These are phyloP conservation scores for Tuber microsphaerosporum DNA, from an alignment of 495 filamentous ascomycete genomes.

Conservation along the genomic window DNA sequence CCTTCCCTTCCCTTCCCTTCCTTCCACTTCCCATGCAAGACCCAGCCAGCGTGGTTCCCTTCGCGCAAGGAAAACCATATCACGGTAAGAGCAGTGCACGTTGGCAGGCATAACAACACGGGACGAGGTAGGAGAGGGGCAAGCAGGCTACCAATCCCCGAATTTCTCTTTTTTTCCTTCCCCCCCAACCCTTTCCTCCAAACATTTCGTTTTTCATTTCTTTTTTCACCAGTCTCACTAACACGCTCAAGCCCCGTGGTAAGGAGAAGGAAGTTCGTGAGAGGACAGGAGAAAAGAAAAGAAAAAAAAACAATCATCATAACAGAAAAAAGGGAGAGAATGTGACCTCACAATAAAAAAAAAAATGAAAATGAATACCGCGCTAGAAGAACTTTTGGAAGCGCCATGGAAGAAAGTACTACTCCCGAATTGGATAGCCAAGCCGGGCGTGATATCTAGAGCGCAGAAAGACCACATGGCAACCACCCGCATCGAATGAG, in stretches of 20 bases:
- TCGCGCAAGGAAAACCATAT: conserved; percentile 1
- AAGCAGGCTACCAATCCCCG: background rate
- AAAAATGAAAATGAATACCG: conserved; percentile 10
- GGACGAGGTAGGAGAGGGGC: conserved; percentile 1
- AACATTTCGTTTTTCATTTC: conserved; percentile 6
- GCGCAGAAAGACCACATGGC: conserved; percentile 18
- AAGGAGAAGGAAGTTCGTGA: background rate
- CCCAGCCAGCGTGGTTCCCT: conserved; percentile 15
- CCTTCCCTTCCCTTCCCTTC: background rate
- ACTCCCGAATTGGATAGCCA: conserved; percentile 14
- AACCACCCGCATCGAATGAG: conserved; percentile 8
- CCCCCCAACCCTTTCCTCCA: background rate
- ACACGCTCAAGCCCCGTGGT: conserved; percentile 27
- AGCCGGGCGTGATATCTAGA: conserved; percentile 15
- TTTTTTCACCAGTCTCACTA: background rate
- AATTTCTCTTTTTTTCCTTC: background rate
- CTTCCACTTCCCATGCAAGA: conserved; percentile 13
- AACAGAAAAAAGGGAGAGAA: background rate
- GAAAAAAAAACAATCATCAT: background rate
- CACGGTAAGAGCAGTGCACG: conserved; percentile 6
- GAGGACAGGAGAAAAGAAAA: background rate
- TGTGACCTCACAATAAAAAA: conserved; percentile 1
- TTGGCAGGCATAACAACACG: background rate
- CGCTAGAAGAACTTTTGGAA: conserved; percentile 30
- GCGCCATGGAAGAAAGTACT: conserved; percentile 21